Base-by-base conservation (phyloP, 352 stramenopile genomes). In the Peronospora farinosa region DNA sequence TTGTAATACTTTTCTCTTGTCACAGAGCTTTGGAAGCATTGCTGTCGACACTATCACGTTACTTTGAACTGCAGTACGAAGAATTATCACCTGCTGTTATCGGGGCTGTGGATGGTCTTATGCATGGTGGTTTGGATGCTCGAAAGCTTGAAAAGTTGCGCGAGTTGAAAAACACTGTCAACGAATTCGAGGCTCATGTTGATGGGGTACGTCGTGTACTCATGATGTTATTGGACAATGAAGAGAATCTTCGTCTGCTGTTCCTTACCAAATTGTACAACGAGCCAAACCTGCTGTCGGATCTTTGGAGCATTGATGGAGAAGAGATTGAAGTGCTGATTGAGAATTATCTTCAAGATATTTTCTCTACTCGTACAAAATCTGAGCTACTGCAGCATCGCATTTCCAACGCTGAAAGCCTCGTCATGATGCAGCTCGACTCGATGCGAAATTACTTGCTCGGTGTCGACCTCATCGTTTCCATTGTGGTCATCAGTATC, bases 341-440 rank as follows among this genome's bases (percentile, higher is more conserved):
- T 45, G 75, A 89, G 48, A 85, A 77, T 19, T 89, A 89, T 39
- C 57, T 89, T 3, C 75, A 87, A 66, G 78, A 91, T 31, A 91
- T 91, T 36, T 82, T 86, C 55, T 80, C 80, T 15, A 90, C 74
- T 2, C 72, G 74, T 8, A 86, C 78, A 0, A 84, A 87, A 54
- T 74, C 71, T 2, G 67, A 58, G n/a, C 48, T 91, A 23, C 67
- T 91, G 56, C 74, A 85, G 42, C 69, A 86, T 36, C 74, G 79
- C 25, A 88, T 90, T 43, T 66, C 74, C 17, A 89, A 86, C 41
- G 86, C 78, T 7, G 76, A 90, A 59, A 86, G 69, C 39, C 49
- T 90, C n/a, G 74, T 90, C n/a, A 87, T 78, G 73, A 56, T 89
- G 31, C 85, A 86, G 49, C 58, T 89, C 12, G 78, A 89, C 48